phyloP scores from a whole-genome alignment of 2,329 filamentous ascomycete species.

The Alternaria consortialis region DNA sequence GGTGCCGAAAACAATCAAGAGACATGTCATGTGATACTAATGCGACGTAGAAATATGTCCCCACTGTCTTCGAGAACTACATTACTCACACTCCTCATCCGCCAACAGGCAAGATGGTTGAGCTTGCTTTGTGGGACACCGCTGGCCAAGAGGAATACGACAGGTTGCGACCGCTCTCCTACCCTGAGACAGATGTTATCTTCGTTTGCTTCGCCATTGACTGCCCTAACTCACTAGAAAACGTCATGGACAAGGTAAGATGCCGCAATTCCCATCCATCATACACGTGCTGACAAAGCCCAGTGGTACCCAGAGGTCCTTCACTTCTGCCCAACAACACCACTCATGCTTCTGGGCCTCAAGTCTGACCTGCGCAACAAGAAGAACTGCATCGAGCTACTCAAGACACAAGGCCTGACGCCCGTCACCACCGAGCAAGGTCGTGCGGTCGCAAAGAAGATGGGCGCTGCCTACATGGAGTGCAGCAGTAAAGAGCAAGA shows the following conservation, averaged over 20 bases:
- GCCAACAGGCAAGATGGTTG: constrained; percentile 89
- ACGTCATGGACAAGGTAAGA: constrained; percentile 96
- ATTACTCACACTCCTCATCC: constrained; percentile 95
- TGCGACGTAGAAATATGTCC: constrained; percentile 89
- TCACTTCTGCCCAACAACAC: constrained; percentile 97
- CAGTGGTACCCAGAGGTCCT: constrained; percentile 99
- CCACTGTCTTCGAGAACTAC: constrained; percentile 99
- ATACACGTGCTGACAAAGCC: constrained; percentile 36
- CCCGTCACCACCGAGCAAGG: constrained; percentile 94
- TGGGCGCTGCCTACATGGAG: constrained; percentile 96
- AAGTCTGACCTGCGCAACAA: constrained; percentile 97
- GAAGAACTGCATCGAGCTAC: constrained; percentile 96
- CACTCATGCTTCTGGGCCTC: constrained; percentile 91
- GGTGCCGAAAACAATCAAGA: background rate
- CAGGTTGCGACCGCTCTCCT: constrained; percentile 91
- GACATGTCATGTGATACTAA: constrained; percentile 13
- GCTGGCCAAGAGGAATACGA: constrained; percentile 99
- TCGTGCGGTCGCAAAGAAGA: constrained; percentile 85
- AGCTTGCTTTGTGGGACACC: constrained; percentile 97
- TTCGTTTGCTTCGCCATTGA: constrained; percentile 99
- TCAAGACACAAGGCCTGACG: constrained; percentile 96
- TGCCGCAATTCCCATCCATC: background rate
- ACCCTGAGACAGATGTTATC: constrained; percentile 96
- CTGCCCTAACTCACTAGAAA: constrained; percentile 96
- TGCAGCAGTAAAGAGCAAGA: constrained; percentile 98